Percentiles rank a stretch among this genome's conserved stretches.
phyloP scores from a whole-genome alignment of 371 early-diverging fungal species.

The Haplosporangium sp. region DNA sequence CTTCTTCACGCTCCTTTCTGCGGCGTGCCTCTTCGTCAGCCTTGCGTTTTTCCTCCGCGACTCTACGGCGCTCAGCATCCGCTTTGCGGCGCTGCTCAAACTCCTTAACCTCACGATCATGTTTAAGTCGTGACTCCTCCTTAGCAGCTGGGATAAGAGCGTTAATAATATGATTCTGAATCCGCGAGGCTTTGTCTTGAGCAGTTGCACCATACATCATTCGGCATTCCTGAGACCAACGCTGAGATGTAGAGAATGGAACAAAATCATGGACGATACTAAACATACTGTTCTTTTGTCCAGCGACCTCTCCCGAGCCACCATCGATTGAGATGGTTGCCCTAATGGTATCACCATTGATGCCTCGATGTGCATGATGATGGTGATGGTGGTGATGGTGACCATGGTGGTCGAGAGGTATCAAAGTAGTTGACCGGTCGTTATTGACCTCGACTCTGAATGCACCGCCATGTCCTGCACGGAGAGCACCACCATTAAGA shows the following conservation, averaged over 20 bases:
- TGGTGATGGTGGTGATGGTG: constrained; percentile 11
- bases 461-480: constrained; percentile 57
- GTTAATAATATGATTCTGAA: constrained; percentile 76
- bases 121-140: constrained; percentile 64
- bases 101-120: constrained; percentile 61
- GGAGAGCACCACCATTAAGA: constrained; percentile 58
- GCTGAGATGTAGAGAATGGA: constrained; percentile 80
- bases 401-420: constrained; percentile 47
- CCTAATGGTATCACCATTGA: background rate
- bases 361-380: constrained; percentile 1
- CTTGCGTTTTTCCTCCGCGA: constrained; percentile 63
- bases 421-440: constrained; percentile 48
- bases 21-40: constrained; percentile 63
- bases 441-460: constrained; percentile 68
- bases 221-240: constrained; percentile 91
- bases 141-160: constrained; percentile 79
- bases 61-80: constrained; percentile 60
- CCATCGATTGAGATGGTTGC: constrained; percentile 7
- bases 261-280: constrained; percentile 75
- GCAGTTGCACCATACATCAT: constrained; percentile 80
- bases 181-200: constrained; percentile 68
- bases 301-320: constrained; percentile 10
- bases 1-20: constrained; percentile 51
- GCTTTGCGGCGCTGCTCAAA: constrained; percentile 68
- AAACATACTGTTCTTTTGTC: constrained; percentile 57